Base-by-base conservation (phyloP, 176 grass and related monocot species). In the Eragrostis curvula region DNA sequence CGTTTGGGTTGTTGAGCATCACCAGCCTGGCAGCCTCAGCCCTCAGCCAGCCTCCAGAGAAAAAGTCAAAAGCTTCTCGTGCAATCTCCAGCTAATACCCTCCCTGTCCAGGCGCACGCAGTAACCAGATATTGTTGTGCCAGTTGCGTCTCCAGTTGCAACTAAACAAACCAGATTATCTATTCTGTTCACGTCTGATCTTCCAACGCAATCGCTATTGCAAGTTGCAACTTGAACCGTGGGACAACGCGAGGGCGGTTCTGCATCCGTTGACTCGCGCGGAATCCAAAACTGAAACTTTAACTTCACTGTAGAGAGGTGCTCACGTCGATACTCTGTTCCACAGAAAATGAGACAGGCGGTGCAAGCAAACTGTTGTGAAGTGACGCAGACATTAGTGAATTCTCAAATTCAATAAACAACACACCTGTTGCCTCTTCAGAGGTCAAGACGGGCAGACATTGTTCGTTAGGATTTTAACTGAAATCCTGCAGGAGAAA, bases 51-150 rank as follows among this genome's bases (percentile, higher is more conserved):
- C 0, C 47, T 16, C 13, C 10, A 25, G 0, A 51, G 13, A 24
- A 41, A 63, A 77, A 66, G 77, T 67, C 61, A 67, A 79, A 66
- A 67, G 3, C 58, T 78, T 30, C 5, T 4, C 21, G 42, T 50
- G 39, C 16, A 48, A 13, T 20, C 46, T 73, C 25, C 57, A 23
- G 55, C 21, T 23, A 10, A 36, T 36, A 36, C 32, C 8, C 23
- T 8, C 12, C 57, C 2, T 25, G 21, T 59, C 2, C 57, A 24
- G 23, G n/a, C 12, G n/a, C 57, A 27, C 23, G 12, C n/a, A 59
- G 57, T 25, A 12, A 59, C 57, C 23, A 12, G 10, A 25, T 3
- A 3, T 12, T 21, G 17, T 7, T 6, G 52, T 55, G 18, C 43
- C 43, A 45, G 57, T 59, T 25, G 23, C 57, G 9, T 59, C 23